phyloP scores from a whole-genome alignment of 768 basidiomycete species.

The Pleurotus citrinopileatus region DNA sequence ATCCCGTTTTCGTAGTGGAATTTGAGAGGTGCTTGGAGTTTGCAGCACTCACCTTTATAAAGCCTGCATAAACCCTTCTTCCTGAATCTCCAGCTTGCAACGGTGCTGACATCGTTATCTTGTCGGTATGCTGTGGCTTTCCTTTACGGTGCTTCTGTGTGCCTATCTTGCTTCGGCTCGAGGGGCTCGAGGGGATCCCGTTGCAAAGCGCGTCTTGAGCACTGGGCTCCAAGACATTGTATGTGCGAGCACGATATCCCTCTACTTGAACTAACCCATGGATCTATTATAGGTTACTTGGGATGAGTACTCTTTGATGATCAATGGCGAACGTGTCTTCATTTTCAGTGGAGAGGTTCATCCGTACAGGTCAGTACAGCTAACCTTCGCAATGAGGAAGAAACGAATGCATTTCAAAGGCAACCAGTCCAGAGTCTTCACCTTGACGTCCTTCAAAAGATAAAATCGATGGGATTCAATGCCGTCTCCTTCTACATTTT shows the following conservation, averaged over 20 bases:
- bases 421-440: slow-evolving; percentile 40
- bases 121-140: slow-evolving; percentile 8
- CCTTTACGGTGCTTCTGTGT: slow-evolving; percentile 20
- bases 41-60: background rate
- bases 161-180: slow-evolving; percentile 21
- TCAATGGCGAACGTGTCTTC: slow-evolving; percentile 39
- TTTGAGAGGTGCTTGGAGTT: background rate
- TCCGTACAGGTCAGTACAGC: slow-evolving; percentile 32
- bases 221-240: slow-evolving; percentile 32
- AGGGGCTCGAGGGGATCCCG: slow-evolving; percentile 9
- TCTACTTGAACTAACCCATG: too few relatives aligned
- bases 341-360: slow-evolving; percentile 42
- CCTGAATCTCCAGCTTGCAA: background rate
- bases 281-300: slow-evolving; percentile 46
- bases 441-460: slow-evolving; percentile 41
- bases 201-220: slow-evolving; percentile 21
- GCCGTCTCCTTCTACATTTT: slow-evolving; percentile 42
- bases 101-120: background rate
- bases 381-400: background rate
- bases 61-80: background rate
- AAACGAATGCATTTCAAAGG: slow-evolving; percentile 16
- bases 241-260: background rate
- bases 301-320: slow-evolving; percentile 40
- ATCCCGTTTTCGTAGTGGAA: background rate
- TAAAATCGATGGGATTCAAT: slow-evolving; percentile 42